Percentiles rank a stretch among this genome's conserved stretches.
Conservation (phyloP, 2,329 filamentous ascomycete genomes). For the Calonectria henricotiae region DNA sequence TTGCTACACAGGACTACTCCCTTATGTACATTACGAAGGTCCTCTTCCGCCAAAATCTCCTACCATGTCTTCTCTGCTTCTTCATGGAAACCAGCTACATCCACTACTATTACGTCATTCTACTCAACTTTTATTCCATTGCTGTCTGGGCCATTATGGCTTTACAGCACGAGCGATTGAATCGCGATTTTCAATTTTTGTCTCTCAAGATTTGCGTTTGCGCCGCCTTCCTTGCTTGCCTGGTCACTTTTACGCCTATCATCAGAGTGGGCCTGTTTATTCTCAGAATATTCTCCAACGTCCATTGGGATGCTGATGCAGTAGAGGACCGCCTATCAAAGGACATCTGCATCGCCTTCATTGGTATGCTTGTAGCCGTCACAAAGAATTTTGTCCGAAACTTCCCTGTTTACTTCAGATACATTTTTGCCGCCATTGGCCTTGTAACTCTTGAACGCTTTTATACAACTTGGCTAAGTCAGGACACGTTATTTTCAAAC, state of each 20-base stretch:
- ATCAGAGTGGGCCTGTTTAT: conserved; percentile 47
- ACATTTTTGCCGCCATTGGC: conserved; percentile 66
- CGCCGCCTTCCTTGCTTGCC: conserved; percentile 60
- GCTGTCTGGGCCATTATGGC: conserved; percentile 69
- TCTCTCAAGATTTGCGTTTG: conserved; percentile 65
- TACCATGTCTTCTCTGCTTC: conserved; percentile 68
- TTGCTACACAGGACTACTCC: conserved; percentile 72
- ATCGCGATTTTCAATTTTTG: conserved; percentile 63
- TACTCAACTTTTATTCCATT: conserved; percentile 76
- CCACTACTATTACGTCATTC: conserved; percentile 72
- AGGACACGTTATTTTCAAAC: conserved; percentile 68
- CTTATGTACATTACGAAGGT: conserved; percentile 67
- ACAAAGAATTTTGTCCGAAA: conserved; percentile 46
- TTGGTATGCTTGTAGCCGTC: conserved; percentile 68
- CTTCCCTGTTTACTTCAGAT: conserved; percentile 55
- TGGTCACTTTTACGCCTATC: conserved; percentile 44
- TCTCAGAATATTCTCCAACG: conserved; percentile 58
- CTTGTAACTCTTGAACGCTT: conserved; percentile 63
- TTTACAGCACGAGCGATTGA: conserved; percentile 58
- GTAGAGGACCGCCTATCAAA: conserved; percentile 66
- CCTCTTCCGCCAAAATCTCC: conserved; percentile 71
- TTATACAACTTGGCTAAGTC: conserved; percentile 46
- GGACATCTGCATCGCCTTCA: conserved; percentile 71
- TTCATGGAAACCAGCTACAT: conserved; percentile 70
- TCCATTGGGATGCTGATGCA: conserved; percentile 67